phyloP scores from a whole-genome alignment of 495 filamentous ascomycete genomes.

The Neurospora pannonica region DNA sequence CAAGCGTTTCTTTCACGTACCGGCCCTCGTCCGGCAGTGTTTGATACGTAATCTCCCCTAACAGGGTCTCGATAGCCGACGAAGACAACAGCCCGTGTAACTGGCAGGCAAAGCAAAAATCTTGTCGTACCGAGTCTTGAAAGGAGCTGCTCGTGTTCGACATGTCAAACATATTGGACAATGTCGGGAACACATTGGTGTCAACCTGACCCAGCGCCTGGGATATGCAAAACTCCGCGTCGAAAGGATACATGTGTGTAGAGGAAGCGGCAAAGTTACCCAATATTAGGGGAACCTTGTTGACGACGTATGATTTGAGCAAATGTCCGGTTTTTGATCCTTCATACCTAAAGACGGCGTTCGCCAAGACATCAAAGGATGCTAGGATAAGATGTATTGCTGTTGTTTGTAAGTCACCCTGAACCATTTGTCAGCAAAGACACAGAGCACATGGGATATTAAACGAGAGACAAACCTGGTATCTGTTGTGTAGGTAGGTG shows the following conservation, averaged over 20 bases:
- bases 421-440: slow-evolving; percentile 16
- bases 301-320: slow-evolving; percentile 86
- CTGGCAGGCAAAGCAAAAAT: slow-evolving; percentile 87
- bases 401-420: slow-evolving; percentile 64
- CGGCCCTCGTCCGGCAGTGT: slow-evolving; percentile 64
- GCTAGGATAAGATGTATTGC: slow-evolving; percentile 75
- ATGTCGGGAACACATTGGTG: slow-evolving; percentile 67
- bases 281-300: slow-evolving; percentile 80
- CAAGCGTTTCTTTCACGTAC: slow-evolving; percentile 66
- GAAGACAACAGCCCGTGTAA: slow-evolving; percentile 75
- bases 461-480: slow-evolving; percentile 30
- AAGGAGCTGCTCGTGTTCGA: slow-evolving; percentile 56
- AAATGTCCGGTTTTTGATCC: slow-evolving; percentile 59
- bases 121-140: slow-evolving; percentile 76
- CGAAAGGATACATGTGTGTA: slow-evolving; percentile 48
- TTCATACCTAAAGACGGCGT: slow-evolving; percentile 74
- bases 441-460: background rate
- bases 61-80: slow-evolving; percentile 63
- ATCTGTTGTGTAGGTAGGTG: slow-evolving; percentile 72
- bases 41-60: slow-evolving; percentile 81
- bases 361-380: slow-evolving; percentile 81
- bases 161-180: slow-evolving; percentile 73
- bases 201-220: slow-evolving; percentile 69
- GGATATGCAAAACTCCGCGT: slow-evolving; percentile 68
- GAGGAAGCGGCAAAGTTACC: slow-evolving; percentile 44